A percentile compares a stretch with the other conserved stretches of the same genome.
phyloP scores from a whole-genome alignment of 192 early-diverging fungal genomes.

The Coemansia reversa region DNA sequence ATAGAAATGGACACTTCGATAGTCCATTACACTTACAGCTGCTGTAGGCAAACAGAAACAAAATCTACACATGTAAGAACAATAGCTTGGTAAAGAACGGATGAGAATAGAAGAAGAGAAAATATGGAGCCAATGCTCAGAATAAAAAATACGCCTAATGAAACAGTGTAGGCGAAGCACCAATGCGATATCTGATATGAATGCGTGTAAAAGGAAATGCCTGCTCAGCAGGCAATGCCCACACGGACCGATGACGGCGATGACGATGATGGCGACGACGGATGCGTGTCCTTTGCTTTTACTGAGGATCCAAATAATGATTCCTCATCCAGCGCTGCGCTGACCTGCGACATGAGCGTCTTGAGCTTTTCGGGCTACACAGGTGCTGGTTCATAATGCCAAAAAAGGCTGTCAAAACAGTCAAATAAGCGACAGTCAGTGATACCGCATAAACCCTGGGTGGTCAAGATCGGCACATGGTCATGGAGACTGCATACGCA shows the following conservation, averaged over 20 bases:
- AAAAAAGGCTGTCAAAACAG: constrained; percentile 7
- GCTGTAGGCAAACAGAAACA: constrained; percentile 8
- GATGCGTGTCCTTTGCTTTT: constrained; percentile 8
- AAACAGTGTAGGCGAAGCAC: background rate
- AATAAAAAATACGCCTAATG: background rate
- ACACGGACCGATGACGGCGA: constrained; percentile 18
- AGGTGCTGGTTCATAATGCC: background rate
- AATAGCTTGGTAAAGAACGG: constrained; percentile 6
- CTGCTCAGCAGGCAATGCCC: constrained; percentile 32
- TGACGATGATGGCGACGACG: constrained; percentile 7
- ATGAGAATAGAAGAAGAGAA: background rate
- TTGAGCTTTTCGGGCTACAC: constrained; percentile 51
- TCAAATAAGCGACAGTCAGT: background rate
- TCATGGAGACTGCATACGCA: background rate
- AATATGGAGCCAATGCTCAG: constrained; percentile 1
- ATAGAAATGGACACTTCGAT: background rate
- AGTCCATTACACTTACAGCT: background rate
- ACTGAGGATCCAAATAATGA: constrained; percentile 20
- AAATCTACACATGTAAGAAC: background rate
- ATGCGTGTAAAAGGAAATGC: background rate
- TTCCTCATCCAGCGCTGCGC: constrained; percentile 43
- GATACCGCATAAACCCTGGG: background rate
- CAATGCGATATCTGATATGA: constrained; percentile 1
- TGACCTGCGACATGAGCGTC: constrained; percentile 51
- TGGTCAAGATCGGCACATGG: background rate